Percentiles rank a stretch among this genome's conserved stretches.
Conservation (phyloP, 768 basidiomycete species). For the Russula olivacea region DNA sequence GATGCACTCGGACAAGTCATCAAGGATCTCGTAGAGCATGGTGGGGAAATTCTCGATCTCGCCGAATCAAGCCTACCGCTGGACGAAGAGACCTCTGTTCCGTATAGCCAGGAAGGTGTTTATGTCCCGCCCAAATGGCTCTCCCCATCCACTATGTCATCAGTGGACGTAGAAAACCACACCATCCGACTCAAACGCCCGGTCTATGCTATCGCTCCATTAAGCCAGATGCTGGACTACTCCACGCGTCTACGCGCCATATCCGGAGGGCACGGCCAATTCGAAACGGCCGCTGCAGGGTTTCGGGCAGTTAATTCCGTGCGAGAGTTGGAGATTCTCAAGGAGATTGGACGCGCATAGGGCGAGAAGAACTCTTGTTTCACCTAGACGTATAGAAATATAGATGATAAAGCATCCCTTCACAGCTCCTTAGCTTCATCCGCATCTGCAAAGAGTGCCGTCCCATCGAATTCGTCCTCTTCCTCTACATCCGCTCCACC, state of each 20-base stretch:
- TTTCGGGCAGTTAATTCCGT: slow-evolving; percentile 60
- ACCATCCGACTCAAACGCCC: slow-evolving; percentile 48
- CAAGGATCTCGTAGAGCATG: slow-evolving; percentile 78
- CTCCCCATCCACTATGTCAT: slow-evolving; percentile 53
- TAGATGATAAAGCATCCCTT: slow-evolving; percentile 15
- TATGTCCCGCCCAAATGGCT: slow-evolving; percentile 73
- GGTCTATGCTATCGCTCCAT: slow-evolving; percentile 66
- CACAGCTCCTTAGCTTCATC: slow-evolving; percentile 64
- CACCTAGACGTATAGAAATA: slow-evolving; percentile 15
- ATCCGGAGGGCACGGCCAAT: slow-evolving; percentile 74
- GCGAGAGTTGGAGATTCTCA: slow-evolving; percentile 65
- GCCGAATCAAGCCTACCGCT: slow-evolving; percentile 36
- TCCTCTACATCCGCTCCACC: slow-evolving; percentile 59
- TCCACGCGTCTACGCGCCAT: slow-evolving; percentile 71
- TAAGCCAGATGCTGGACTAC: slow-evolving; percentile 80
- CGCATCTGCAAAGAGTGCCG: slow-evolving; percentile 74
- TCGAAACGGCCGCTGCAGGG: slow-evolving; percentile 75
- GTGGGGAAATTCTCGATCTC: slow-evolving; percentile 73
- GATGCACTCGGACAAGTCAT: slow-evolving; percentile 69
- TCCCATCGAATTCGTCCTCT: slow-evolving; percentile 70
- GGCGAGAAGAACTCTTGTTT: not conserved
- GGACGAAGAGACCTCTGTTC: slow-evolving; percentile 36
- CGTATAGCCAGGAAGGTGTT: slow-evolving; percentile 53
- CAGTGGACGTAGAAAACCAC: slow-evolving; percentile 28
- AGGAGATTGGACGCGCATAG: slow-evolving; percentile 72